phyloP scores from a whole-genome alignment of 2,329 filamentous ascomycete genomes.

The Fusarium caatingaense region DNA sequence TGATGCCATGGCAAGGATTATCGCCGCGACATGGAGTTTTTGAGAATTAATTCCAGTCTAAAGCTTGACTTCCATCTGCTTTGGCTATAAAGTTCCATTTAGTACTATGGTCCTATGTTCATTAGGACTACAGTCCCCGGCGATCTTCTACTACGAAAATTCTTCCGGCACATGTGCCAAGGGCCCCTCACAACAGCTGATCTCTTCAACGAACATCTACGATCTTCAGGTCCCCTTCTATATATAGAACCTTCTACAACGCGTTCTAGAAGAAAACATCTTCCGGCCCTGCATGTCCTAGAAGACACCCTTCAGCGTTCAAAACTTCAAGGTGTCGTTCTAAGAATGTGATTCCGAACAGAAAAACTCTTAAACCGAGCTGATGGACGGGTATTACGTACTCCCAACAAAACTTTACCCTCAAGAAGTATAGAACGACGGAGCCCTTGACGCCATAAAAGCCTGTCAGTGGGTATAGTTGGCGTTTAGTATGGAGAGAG shows the following conservation, averaged over 20 bases:
- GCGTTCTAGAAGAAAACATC: background rate
- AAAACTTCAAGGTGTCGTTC: background rate
- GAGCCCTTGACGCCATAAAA: conserved; percentile 11
- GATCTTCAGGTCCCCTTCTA: background rate
- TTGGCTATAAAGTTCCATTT: background rate
- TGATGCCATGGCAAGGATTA: background rate
- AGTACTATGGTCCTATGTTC: accelerated
- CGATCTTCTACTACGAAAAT: background rate
- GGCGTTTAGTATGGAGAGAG: conserved; percentile 35
- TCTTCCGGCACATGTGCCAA: background rate
- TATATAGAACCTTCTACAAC: background rate
- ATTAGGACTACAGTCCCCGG: background rate
- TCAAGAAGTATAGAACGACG: background rate
- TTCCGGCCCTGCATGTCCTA: background rate
- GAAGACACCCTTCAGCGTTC: background rate
- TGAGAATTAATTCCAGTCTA: no score
- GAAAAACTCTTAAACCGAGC: background rate
- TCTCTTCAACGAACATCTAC: background rate
- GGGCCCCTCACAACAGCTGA: background rate
- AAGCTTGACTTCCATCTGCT: background rate
- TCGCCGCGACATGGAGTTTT: background rate
- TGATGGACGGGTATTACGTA: conserved; percentile 3
- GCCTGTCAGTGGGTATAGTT: conserved; percentile 22
- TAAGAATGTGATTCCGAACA: background rate
- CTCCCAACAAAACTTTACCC: conserved; percentile 5